Evolutionary conservation across 1,284 basidiomycete genomes (phyloP).

Genomic region (Athelia psychrophila): DNA sequence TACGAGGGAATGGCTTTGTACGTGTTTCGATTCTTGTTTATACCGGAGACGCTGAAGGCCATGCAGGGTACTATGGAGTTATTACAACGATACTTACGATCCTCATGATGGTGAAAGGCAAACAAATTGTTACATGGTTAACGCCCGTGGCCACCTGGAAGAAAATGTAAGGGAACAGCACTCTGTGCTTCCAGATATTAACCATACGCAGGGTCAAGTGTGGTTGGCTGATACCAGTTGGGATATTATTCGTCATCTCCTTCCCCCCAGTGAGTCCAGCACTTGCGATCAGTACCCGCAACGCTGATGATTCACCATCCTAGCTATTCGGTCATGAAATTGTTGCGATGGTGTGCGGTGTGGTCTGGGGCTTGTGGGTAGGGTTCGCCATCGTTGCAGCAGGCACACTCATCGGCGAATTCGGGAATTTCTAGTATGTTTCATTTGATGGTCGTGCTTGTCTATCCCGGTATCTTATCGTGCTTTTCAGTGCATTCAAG

Average conservation of each 20-base stretch:
- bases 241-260: conserved; percentile 34
- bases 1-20: conserved; percentile 46
- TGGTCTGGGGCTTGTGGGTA: conserved; percentile 72
- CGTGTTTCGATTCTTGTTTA: conserved; percentile 19
- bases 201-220: conserved; percentile 18
- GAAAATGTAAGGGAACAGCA: conserved; percentile 33
- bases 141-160: conserved; percentile 54
- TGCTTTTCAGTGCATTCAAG: conserved; percentile 54
- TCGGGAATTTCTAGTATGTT: conserved; percentile 68
- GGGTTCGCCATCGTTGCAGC: conserved; percentile 68
- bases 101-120: conserved; percentile 53
- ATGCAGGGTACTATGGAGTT: conserved; percentile 31
- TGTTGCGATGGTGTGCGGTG: conserved; percentile 67
- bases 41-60: neutral
- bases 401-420: conserved; percentile 65
- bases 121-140: conserved; percentile 57
- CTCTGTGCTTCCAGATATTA: conserved; percentile 5
- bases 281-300: neutral
- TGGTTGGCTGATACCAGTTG: conserved; percentile 51
- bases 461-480: conserved; percentile 10
- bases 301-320: neutral
- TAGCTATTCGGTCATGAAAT: conserved; percentile 77
- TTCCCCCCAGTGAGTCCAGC: conserved; percentile 40
- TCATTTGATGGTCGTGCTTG: conserved; percentile 13
- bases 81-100: conserved; percentile 36